These are phyloP conservation scores for Salvia splendens DNA, from an alignment of 257 asterid genomes.

Conservation along the genomic window DNA sequence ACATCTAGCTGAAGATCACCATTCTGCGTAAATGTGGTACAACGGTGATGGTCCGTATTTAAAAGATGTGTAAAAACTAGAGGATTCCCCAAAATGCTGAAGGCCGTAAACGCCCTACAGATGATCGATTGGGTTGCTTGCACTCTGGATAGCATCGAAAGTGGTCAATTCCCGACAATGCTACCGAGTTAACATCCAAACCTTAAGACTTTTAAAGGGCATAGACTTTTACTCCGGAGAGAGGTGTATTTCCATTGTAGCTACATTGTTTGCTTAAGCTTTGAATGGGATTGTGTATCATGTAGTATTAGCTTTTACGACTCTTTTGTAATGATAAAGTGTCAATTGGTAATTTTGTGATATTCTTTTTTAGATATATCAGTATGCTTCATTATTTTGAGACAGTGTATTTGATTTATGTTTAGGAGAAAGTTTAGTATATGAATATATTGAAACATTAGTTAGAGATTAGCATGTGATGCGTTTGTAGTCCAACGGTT, in stretches of 20 bases:
- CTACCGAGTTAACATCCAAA: constrained; percentile 7
- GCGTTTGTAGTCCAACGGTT: constrained; percentile 81
- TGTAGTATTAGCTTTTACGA: neutral
- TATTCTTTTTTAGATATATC: no score
- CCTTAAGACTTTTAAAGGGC: neutral
- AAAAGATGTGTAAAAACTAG: constrained; percentile 15
- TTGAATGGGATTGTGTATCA: neutral
- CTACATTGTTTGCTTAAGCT: neutral
- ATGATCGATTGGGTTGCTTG: constrained; percentile 8
- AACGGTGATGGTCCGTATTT: neutral
- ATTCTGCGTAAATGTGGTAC: constrained; percentile 21
- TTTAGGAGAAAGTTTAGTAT: neutral
- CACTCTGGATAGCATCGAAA: constrained; percentile 15
- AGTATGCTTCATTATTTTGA: no score
- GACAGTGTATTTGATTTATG: no score
- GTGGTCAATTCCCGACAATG: neutral
- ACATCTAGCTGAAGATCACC: constrained; percentile 36
- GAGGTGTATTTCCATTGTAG: constrained; percentile 5
- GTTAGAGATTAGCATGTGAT: no score
- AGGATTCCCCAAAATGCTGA: constrained; percentile 34
- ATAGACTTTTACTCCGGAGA: neutral
- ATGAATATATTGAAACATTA: no score
- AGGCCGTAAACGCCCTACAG: constrained; percentile 16
- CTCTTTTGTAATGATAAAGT: neutral
- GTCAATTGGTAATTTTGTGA: neutral